A percentile compares a stretch with the other conserved stretches of the same genome.
Conservation (phyloP, 2,329 filamentous ascomycete genomes). For the Fusarium nelsonii region DNA sequence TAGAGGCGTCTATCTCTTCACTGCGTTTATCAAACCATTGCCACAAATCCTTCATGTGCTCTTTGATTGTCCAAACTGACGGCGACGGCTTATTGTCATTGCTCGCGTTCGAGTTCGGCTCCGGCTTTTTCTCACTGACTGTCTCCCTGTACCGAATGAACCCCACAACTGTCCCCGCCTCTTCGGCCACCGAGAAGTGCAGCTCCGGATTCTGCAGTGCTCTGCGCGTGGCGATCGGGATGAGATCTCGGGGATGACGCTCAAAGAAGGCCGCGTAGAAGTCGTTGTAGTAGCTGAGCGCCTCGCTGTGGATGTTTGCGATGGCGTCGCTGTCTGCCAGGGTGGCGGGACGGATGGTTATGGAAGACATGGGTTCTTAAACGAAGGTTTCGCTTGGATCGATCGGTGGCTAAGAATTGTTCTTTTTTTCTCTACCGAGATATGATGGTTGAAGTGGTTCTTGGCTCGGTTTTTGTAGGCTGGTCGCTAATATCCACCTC, state of each 20-base stretch:
- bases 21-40: slow-evolving; percentile 31
- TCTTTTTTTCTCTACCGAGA: neutral
- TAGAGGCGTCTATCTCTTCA: slow-evolving; percentile 34
- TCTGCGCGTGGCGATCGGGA: slow-evolving; percentile 27
- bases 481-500: neutral
- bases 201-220: slow-evolving; percentile 32
- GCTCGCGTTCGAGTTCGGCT: slow-evolving; percentile 25
- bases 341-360: slow-evolving; percentile 38
- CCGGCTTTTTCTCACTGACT: slow-evolving; percentile 3
- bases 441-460: neutral
- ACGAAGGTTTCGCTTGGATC: neutral
- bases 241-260: slow-evolving; percentile 32
- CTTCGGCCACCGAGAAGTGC: slow-evolving; percentile 36
- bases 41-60: slow-evolving; percentile 42
- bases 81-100: neutral
- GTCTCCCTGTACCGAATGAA: slow-evolving; percentile 37
- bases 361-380: slow-evolving; percentile 19
- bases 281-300: slow-evolving; percentile 34
- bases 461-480: slow-evolving; percentile 18
- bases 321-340: slow-evolving; percentile 36
- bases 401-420: neutral
- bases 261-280: slow-evolving; percentile 44
- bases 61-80: slow-evolving; percentile 28
- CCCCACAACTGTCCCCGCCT: slow-evolving; percentile 31
- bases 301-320: slow-evolving; percentile 35